Conservation (phyloP, 805 yeast genomes). For the Komagataella pastoris region DNA sequence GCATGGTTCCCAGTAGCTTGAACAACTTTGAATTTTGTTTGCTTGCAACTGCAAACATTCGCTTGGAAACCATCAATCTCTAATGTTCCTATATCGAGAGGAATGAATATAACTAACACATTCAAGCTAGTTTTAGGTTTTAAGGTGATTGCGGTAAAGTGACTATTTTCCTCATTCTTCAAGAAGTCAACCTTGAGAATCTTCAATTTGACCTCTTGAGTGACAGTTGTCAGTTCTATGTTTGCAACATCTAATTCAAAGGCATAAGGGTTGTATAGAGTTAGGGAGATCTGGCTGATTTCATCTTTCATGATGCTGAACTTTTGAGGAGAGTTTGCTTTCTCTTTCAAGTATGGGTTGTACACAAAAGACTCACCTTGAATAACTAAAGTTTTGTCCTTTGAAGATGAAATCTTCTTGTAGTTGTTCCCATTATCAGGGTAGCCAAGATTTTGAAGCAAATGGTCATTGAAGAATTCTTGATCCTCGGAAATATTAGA, state of each 20-base stretch:
- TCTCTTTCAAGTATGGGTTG: constrained; percentile 30
- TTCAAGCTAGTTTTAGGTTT: constrained; percentile 22
- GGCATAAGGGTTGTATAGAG: constrained; percentile 67
- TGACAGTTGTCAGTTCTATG: constrained; percentile 22
- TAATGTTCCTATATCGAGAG: constrained; percentile 34
- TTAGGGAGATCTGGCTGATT: constrained; percentile 38
- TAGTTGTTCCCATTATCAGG: constrained; percentile 3
- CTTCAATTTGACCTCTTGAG: constrained; percentile 11
- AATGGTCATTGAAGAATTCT: constrained; percentile 62
- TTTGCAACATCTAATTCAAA: constrained; percentile 54
- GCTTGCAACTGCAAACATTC: constrained; percentile 33
- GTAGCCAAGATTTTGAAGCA: constrained; percentile 19
- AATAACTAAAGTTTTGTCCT: not conserved
- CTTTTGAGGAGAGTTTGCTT: constrained; percentile 7
- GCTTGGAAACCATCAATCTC: constrained; percentile 37
- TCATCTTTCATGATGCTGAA: constrained; percentile 47
- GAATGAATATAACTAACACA: constrained; percentile 31
- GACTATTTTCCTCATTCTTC: not conserved
- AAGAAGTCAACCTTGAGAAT: constrained; percentile 8
- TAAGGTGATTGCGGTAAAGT: constrained; percentile 9
- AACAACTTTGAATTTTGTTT: constrained; percentile 24
- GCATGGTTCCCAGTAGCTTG: not conserved
- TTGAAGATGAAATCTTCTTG: not conserved
- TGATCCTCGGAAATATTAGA: constrained; percentile 9
- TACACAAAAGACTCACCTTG: constrained; percentile 13